These are phyloP conservation scores for Clavispora carvajalis DNA, from an alignment of 805 yeast genomes.

Conservation along the genomic window DNA sequence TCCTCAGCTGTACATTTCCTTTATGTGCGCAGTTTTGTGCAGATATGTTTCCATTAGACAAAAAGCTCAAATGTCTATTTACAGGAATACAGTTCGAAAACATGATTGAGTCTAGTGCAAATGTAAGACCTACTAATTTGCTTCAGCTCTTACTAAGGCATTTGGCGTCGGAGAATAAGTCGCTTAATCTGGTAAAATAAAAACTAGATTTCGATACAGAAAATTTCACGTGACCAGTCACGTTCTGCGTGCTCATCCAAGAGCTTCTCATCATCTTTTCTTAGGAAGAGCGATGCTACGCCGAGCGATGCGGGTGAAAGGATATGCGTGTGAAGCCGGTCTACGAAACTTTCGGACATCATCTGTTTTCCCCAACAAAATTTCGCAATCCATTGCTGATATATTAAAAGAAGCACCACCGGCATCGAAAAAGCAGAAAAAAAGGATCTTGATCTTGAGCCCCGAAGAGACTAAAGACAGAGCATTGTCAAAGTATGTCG, in stretches of 20 bases:
- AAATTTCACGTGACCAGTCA: not conserved
- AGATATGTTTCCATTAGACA: too few relatives aligned
- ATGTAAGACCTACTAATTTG: too few relatives aligned
- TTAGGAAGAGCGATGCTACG: not conserved
- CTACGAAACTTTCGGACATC: not conserved
- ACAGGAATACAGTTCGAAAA: too few relatives aligned
- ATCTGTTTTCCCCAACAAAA: not conserved
- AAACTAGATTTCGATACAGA: too few relatives aligned
- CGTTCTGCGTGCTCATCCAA: not conserved
- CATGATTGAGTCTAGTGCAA: too few relatives aligned
- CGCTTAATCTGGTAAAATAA: too few relatives aligned
- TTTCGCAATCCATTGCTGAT: not conserved
- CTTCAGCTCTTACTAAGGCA: too few relatives aligned
- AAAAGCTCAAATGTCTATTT: too few relatives aligned
- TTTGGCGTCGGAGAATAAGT: too few relatives aligned
- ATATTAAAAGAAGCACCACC: not conserved
- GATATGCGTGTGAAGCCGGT: not conserved
- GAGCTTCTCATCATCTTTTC: not conserved
- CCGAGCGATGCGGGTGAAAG: not conserved
- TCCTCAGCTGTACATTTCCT: too few relatives aligned
- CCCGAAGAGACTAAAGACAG: slow-evolving; percentile 15
- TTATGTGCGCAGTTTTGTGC: too few relatives aligned
- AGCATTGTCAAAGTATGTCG: slow-evolving; percentile 5
- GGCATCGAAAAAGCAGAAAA: not conserved
- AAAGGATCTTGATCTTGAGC: slow-evolving; percentile 10